phyloP scores from a whole-genome alignment of 352 stramenopile genomes.

The Globisporangium parvum region DNA sequence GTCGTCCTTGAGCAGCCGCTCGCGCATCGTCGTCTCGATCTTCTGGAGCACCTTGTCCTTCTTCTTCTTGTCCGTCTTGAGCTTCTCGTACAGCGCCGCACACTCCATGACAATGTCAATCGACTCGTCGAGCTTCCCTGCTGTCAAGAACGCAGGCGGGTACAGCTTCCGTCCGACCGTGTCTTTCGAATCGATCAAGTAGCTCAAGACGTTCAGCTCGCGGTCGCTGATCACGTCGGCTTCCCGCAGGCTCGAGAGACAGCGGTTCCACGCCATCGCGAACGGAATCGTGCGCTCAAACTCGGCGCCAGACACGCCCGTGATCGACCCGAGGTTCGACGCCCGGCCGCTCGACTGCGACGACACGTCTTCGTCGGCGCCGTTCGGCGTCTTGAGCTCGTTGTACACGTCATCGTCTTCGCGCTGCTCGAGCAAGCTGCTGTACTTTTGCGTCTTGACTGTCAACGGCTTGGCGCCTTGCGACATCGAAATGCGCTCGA shows the following conservation, averaged over 20 bases:
- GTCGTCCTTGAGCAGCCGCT: slow-evolving; percentile 81
- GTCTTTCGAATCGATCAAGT: slow-evolving; percentile 81
- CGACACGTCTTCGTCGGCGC: slow-evolving; percentile 53
- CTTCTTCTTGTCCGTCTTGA: slow-evolving; percentile 85
- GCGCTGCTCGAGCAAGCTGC: slow-evolving; percentile 59
- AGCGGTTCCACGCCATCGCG: slow-evolving; percentile 85
- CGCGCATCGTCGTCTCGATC: slow-evolving; percentile 81
- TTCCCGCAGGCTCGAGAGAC: slow-evolving; percentile 64
- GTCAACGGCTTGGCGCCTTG: slow-evolving; percentile 75
- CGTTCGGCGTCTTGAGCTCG: slow-evolving; percentile 55
- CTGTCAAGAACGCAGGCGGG: slow-evolving; percentile 79
- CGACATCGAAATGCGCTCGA: slow-evolving; percentile 79
- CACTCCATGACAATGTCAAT: slow-evolving; percentile 83
- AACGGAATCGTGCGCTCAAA: slow-evolving; percentile 85
- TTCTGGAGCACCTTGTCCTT: slow-evolving; percentile 86
- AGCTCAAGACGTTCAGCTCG: slow-evolving; percentile 82
- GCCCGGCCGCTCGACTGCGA: slow-evolving; percentile 31
- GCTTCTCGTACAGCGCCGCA: slow-evolving; percentile 70
- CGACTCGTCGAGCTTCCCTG: slow-evolving; percentile 83
- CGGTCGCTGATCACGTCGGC: slow-evolving; percentile 82
- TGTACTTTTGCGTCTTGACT: slow-evolving; percentile 83
- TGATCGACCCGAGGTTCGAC: slow-evolving; percentile 65
- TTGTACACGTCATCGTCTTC: slow-evolving; percentile 54
- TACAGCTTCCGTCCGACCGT: slow-evolving; percentile 76
- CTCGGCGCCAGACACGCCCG: slow-evolving; percentile 67